Percentiles rank a stretch among this genome's conserved stretches.
Evolutionary conservation across 1,284 basidiomycete species (phyloP).

Genomic region (Papiliotrema terrestris): DNA sequence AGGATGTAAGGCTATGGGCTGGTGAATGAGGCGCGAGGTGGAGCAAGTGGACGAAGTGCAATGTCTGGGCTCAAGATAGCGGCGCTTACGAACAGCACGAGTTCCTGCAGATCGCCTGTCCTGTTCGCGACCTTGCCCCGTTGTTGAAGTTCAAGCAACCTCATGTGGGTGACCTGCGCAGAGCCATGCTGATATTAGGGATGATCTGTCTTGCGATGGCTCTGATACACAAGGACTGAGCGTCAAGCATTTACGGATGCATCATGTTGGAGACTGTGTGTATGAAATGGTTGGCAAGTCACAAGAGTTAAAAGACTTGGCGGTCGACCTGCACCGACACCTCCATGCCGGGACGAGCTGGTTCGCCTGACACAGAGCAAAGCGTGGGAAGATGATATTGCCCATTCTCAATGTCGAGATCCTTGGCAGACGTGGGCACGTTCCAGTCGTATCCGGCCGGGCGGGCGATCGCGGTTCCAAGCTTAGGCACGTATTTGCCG

Average conservation of each 20-base stretch:
- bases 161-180: too few relatives aligned
- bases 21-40: too few relatives aligned
- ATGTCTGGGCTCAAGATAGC: neutral
- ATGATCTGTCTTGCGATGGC: too few relatives aligned
- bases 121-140: constrained; percentile 33
- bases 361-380: neutral
- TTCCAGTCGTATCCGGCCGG: constrained; percentile 8
- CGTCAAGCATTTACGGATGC: too few relatives aligned
- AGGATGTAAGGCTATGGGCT: too few relatives aligned
- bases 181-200: too few relatives aligned
- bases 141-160: constrained; percentile 36
- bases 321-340: neutral
- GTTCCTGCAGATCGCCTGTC: constrained; percentile 38
- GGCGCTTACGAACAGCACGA: constrained; percentile 27
- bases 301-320: neutral
- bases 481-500: constrained; percentile 4
- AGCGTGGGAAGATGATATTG: neutral
- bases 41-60: neutral
- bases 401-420: neutral
- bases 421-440: neutral
- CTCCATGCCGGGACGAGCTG: neutral
- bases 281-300: too few relatives aligned
- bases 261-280: too few relatives aligned
- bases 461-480: constrained; percentile 12
- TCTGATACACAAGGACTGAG: too few relatives aligned